Conservation (phyloP, 78 protist species). For the Dictyostelium capitatum region DNA sequence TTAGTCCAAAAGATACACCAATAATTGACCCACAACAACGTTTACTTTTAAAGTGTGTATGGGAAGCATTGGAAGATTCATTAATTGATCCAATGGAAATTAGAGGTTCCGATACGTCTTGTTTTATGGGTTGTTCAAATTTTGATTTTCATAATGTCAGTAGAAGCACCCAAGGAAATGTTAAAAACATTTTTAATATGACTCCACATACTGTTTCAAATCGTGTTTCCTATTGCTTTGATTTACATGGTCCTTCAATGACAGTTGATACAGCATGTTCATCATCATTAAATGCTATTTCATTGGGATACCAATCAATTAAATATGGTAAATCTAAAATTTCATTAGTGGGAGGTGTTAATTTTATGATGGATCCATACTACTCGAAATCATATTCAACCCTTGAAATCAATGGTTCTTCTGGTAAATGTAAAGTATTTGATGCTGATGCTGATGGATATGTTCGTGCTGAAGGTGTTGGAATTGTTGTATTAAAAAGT, state of each 20-base stretch:
- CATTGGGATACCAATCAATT: constrained; percentile 68
- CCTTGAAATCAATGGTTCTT: constrained; percentile 48
- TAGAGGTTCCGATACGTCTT: too few relatives aligned
- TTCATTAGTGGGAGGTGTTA: constrained; percentile 88
- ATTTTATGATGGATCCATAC: constrained; percentile 48
- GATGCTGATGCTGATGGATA: constrained; percentile 90
- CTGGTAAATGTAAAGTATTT: constrained; percentile 78
- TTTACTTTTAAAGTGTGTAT: too few relatives aligned
- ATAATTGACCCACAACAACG: neutral
- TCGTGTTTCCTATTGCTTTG: constrained; percentile 74
- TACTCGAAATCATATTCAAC: neutral
- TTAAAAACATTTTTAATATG: neutral
- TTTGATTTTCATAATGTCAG: neutral
- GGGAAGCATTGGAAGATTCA: too few relatives aligned
- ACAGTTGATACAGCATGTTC: constrained; percentile 94
- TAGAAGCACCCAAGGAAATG: neutral
- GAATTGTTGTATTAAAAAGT: constrained; percentile 53
- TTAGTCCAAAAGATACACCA: neutral
- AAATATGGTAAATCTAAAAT: constrained; percentile 32
- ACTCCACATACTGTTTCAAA: neutral
- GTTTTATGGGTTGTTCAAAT: too few relatives aligned
- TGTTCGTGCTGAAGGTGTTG: constrained; percentile 89
- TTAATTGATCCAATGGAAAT: too few relatives aligned
- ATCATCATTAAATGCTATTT: constrained; percentile 82
- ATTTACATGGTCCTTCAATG: constrained; percentile 87